Evolutionary conservation across 2,329 filamentous ascomycete species (phyloP).

Genomic region (Scedosporium dehoogii): DNA sequence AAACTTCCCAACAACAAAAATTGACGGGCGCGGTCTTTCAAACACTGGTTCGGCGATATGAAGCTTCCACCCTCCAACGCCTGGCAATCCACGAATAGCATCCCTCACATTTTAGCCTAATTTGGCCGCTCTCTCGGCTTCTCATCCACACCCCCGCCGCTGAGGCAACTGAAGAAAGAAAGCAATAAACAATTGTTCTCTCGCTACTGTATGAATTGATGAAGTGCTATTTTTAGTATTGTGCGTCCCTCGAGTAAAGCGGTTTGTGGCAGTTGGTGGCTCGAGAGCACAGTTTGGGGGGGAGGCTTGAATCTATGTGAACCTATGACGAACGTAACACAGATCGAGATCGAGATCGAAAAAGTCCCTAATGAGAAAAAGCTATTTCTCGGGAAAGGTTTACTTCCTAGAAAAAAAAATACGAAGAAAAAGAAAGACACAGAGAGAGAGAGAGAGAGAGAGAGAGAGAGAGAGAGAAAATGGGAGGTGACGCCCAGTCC

Average conservation of each 20-base stretch:
- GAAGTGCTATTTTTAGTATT: not conserved
- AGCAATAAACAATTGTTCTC: not conserved
- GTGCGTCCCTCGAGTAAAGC: no score
- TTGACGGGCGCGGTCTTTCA: not conserved
- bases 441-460: no score
- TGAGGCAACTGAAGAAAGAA: not conserved
- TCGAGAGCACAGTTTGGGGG: no score
- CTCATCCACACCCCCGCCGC: not conserved
- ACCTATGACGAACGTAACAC: not conserved
- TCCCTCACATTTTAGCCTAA: not conserved
- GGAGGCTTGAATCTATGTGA: not conserved
- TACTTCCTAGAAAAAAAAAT: no score
- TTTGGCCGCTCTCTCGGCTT: not conserved
- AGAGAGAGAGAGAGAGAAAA: no score
- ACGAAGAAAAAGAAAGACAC: no score
- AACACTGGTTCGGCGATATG: not conserved
- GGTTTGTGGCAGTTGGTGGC: no score
- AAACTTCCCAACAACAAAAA: no score
- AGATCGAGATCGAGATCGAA: not conserved
- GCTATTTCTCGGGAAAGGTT: no score
- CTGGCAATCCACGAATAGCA: not conserved
- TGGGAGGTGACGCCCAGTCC: no score
- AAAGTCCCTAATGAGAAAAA: not conserved
- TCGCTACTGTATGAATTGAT: not conserved
- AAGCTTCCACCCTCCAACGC: not conserved